phyloP scores from a whole-genome alignment of 129 eudicot genomes.

The Escallonia rubra region DNA sequence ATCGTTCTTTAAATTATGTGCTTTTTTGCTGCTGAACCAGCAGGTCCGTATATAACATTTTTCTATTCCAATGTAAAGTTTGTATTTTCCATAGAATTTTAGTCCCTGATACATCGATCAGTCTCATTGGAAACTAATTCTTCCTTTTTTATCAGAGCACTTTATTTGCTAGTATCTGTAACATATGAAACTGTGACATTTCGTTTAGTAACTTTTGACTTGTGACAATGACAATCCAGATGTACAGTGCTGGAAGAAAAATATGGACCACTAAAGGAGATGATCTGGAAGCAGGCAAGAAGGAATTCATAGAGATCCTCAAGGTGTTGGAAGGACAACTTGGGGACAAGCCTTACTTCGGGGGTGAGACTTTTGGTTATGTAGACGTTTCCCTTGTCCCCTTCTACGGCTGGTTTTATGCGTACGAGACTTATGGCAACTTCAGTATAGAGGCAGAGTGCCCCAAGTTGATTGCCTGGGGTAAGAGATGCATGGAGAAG shows the following conservation, averaged over 20 bases:
- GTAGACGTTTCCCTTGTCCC: constrained; percentile 35
- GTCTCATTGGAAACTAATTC: too few species aligned
- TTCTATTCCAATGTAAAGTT: too few species aligned
- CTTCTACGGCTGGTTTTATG: constrained; percentile 44
- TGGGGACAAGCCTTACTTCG: constrained; percentile 51
- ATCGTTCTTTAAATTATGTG: too few species aligned
- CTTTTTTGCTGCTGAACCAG: too few species aligned
- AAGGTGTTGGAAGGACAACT: constrained; percentile 37
- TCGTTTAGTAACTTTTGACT: too few species aligned
- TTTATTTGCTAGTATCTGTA: too few species aligned
- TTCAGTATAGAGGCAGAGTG: constrained; percentile 36
- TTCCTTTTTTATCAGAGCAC: too few species aligned
- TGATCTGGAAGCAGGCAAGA: constrained; percentile 24
- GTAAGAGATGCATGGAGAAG: constrained; percentile 41
- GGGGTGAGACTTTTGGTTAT: constrained; percentile 35
- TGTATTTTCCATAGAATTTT: too few species aligned
- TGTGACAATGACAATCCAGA: constrained; percentile 10
- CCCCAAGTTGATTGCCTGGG: constrained; percentile 48
- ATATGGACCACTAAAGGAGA: constrained; percentile 31
- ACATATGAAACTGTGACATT: too few species aligned
- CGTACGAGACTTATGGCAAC: constrained; percentile 39
- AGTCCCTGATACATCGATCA: too few species aligned
- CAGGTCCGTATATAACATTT: too few species aligned
- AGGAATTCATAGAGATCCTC: constrained; percentile 32
- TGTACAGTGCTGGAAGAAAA: constrained; percentile 21